Evolutionary conservation across 805 yeast species (phyloP), one percentile per base, ranked within the genome.

Genomic region (Barnettozyma populi): DNA sequence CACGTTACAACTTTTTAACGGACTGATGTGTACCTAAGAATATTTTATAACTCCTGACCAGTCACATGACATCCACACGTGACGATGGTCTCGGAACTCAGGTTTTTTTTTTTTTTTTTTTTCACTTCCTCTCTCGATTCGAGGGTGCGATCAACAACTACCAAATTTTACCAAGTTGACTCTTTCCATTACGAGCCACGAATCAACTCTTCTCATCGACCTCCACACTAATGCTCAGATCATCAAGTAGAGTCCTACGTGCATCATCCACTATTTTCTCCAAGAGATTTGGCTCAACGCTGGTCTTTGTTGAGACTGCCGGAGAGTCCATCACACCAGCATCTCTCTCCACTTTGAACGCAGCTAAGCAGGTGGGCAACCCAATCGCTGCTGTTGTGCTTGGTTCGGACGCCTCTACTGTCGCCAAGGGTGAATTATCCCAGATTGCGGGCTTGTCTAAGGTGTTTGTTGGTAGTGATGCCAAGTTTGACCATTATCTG

Each of bases 381-480:
- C 92, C 95, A 38, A 73, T 92, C 43, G 82, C 86, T n/a, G 96
- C 90, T 2, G 64, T 90, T 3, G 61, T 89, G 11, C 73, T 86
- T 8, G 97, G 97, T 5, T 64, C 83, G 2, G 65, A 76, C 2
- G 79, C 87, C 2, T 45, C 57, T n/a, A 60, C 67, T 52, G 67
- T 65, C 10, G 85, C 80, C 11, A 40, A 43, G 21, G 77, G 76
- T 1, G 65, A 70, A 47, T 74, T 82, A 18, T 62, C 80, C 31
- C 76, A 80, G 56, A 68, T 84, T 27, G 67, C 72, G 4, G 81
- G 78, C 1, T 44, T 61, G 13, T 44, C 49, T 14, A 59, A 60
- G 29, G 49, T 86, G 11, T 55, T 86, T 9, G 71, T 82, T 40
- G 84, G 86, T 6, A 68, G 75, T 38, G 80, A 80, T 51, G 65